A percentile compares a stretch with the other conserved stretches of the same genome.
Evolutionary conservation across 148 eudicot genomes (phyloP).

Genomic region (Arbutus unedo): DNA sequence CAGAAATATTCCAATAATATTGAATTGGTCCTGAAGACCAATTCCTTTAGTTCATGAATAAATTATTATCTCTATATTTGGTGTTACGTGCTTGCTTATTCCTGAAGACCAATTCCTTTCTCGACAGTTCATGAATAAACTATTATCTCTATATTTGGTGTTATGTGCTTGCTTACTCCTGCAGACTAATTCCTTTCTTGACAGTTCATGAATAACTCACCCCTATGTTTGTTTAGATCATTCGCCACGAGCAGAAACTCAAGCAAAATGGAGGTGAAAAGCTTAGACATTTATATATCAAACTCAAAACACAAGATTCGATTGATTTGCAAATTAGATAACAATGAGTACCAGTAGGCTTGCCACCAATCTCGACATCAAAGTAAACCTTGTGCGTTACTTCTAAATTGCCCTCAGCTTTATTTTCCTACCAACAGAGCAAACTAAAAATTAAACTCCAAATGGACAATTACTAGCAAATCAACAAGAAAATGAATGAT

Average conservation of each 20-base stretch:
- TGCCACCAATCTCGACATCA: slow-evolving; percentile 79
- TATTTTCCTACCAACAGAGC: slow-evolving; percentile 35
- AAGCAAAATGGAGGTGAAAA: background rate
- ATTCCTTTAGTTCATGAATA: no score
- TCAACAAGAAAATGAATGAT: background rate
- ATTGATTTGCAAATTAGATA: background rate
- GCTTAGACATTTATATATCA: background rate
- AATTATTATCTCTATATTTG: no score
- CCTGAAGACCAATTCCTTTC: no score
- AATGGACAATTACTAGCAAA: slow-evolving; percentile 8
- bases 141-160: no score
- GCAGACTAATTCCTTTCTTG: no score
- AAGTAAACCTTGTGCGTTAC: slow-evolving; percentile 84
- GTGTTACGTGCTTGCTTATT: no score
- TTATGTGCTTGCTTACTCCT: no score
- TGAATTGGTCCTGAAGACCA: no score
- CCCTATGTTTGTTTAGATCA: no score
- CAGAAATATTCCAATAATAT: no score
- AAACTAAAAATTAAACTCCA: background rate
- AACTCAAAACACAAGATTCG: background rate
- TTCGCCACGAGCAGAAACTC: background rate
- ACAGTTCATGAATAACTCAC: background rate
- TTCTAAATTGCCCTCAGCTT: slow-evolving; percentile 32
- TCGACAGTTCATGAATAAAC: no score
- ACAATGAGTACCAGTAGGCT: slow-evolving; percentile 46